Conservation (phyloP, 2,329 filamentous ascomycete genomes). For the Paecilomyces dactylethromorphus region DNA sequence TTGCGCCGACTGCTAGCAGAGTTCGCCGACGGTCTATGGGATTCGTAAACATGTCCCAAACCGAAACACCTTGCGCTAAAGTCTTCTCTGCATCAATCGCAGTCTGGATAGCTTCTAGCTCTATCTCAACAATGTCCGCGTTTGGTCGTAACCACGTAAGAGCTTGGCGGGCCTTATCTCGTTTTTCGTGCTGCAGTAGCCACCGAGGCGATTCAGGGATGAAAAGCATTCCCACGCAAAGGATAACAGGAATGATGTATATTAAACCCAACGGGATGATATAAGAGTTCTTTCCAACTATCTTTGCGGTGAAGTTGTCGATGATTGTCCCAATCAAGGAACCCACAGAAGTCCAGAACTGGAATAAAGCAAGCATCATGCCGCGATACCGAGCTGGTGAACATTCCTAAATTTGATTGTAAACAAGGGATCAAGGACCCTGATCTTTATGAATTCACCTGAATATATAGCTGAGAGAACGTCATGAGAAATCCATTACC, state of each 20-base stretch:
- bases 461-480: constrained; percentile 46
- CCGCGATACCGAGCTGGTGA: constrained; percentile 46
- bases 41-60: constrained; percentile 46
- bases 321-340: constrained; percentile 39
- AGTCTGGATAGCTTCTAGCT: constrained; percentile 27
- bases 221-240: constrained; percentile 41
- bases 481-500: constrained; percentile 55
- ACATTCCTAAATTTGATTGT: constrained; percentile 29
- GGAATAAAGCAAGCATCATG: constrained; percentile 42
- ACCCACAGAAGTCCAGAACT: constrained; percentile 44
- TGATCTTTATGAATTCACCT: constrained; percentile 26
- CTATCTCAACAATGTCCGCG: constrained; percentile 21
- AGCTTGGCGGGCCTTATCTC: constrained; percentile 26
- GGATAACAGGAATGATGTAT: constrained; percentile 42
- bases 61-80: constrained; percentile 25
- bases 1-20: constrained; percentile 40
- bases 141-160: constrained; percentile 31
- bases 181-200: constrained; percentile 23
- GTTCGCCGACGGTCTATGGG: constrained; percentile 49
- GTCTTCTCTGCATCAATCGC: constrained; percentile 29
- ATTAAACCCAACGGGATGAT: constrained; percentile 43
- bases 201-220: constrained; percentile 44
- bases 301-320: constrained; percentile 35
- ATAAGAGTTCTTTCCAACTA: constrained; percentile 35
- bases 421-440: constrained; percentile 11